Conservation (phyloP, 805 yeast genomes). For the Saccharomycopsis oosterbeekiorum region DNA sequence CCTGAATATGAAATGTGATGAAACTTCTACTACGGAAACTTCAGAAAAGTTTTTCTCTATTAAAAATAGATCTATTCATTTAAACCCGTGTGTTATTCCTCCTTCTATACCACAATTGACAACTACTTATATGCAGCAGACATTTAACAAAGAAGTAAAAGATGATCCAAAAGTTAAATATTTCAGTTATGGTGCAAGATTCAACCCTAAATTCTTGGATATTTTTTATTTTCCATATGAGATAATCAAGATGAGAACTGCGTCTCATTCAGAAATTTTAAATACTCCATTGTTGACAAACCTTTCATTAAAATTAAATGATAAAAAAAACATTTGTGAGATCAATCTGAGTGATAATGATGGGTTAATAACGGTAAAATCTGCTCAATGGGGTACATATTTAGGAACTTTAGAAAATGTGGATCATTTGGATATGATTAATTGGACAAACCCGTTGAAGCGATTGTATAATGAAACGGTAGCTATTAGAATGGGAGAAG, state of each 20-base stretch:
- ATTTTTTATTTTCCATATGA: slow-evolving; percentile 57
- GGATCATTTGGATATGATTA: slow-evolving; percentile 80
- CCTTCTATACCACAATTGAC: slow-evolving; percentile 57
- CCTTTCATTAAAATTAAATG: not conserved
- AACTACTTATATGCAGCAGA: slow-evolving; percentile 34
- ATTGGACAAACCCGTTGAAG: slow-evolving; percentile 58
- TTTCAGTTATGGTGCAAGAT: slow-evolving; percentile 76
- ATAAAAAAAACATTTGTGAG: slow-evolving; percentile 22
- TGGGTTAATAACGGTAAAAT: slow-evolving; percentile 73
- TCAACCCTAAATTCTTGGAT: slow-evolving; percentile 51
- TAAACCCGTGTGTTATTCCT: slow-evolving; percentile 24
- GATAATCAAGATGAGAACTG: slow-evolving; percentile 32
- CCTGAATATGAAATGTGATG: not conserved
- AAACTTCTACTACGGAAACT: not conserved
- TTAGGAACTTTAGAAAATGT: slow-evolving; percentile 68
- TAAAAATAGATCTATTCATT: not conserved
- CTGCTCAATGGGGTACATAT: slow-evolving; percentile 78
- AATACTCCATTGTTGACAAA: not conserved
- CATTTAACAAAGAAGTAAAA: slow-evolving; percentile 41
- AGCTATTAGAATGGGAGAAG: slow-evolving; percentile 22
- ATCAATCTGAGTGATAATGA: slow-evolving; percentile 52
- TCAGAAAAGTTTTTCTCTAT: not conserved
- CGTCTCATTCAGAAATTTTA: not conserved
- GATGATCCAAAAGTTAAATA: slow-evolving; percentile 59
- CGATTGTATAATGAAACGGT: slow-evolving; percentile 26